Evolutionary conservation across 495 filamentous ascomycete species (phyloP).

Genomic region (Amniculicola lignicola): DNA sequence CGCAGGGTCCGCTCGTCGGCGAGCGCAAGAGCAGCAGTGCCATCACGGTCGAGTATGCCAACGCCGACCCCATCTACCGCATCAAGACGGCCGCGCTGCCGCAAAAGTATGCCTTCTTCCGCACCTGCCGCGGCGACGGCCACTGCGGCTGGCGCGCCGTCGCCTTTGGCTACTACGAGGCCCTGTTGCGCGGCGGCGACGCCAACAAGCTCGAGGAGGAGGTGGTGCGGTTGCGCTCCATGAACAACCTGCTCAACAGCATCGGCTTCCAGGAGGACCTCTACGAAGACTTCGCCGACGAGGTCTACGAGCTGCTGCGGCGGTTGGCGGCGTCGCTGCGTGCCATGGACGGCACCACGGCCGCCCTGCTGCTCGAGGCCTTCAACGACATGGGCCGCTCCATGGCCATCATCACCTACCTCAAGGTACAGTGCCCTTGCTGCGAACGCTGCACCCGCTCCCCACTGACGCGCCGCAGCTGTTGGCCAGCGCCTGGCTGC

Average conservation of each 20-base stretch:
- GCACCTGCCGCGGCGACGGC: slow-evolving; percentile 85
- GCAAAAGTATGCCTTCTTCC: slow-evolving; percentile 80
- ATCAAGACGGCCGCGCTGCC: slow-evolving; percentile 82
- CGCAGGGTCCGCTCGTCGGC: slow-evolving; percentile 79
- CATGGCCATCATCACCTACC: slow-evolving; percentile 70
- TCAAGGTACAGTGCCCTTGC: slow-evolving; percentile 50
- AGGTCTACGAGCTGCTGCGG: slow-evolving; percentile 62
- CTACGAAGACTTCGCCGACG: slow-evolving; percentile 72
- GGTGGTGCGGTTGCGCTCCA: slow-evolving; percentile 62
- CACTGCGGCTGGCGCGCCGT: slow-evolving; percentile 99
- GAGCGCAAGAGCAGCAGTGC: slow-evolving; percentile 69
- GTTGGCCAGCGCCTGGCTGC: slow-evolving; percentile 85
- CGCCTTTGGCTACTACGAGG: slow-evolving; percentile 90
- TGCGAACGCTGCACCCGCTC: slow-evolving; percentile 17
- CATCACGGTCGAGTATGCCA: slow-evolving; percentile 84
- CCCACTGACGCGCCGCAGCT: slow-evolving; percentile 49
- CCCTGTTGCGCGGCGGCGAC: slow-evolving; percentile 65
- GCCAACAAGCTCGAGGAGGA: slow-evolving; percentile 64
- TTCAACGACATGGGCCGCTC: slow-evolving; percentile 72
- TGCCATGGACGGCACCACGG: slow-evolving; percentile 49
- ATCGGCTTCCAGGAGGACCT: slow-evolving; percentile 64
- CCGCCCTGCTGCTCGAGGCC: slow-evolving; percentile 59
- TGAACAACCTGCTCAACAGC: slow-evolving; percentile 67
- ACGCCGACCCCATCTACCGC: slow-evolving; percentile 80
- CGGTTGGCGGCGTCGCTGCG: slow-evolving; percentile 53